Percentiles rank a stretch among this genome's conserved stretches.
These are phyloP conservation scores for Hyphopichia fennica DNA, from an alignment of 1,139 yeast species.

Conservation along the genomic window DNA sequence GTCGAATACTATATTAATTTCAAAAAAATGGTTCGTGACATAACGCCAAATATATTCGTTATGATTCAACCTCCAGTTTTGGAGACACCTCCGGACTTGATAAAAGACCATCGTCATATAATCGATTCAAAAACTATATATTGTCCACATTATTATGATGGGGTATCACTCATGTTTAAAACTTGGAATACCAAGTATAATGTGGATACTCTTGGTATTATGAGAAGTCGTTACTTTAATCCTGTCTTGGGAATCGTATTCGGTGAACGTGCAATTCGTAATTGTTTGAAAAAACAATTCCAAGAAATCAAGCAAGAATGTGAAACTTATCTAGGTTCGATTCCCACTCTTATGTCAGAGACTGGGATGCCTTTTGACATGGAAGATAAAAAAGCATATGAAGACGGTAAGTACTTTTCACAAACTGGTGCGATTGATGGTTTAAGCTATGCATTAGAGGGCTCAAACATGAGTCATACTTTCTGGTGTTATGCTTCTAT, in stretches of 20 bases:
- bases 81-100: conserved; percentile 71
- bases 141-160: conserved; percentile 92
- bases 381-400: conserved; percentile 73
- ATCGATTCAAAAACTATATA: conserved; percentile 68
- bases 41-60: conserved; percentile 50
- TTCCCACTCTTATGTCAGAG: conserved; percentile 82
- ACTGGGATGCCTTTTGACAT: conserved; percentile 98
- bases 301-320: conserved; percentile 65
- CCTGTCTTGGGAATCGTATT: conserved; percentile 78
- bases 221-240: conserved; percentile 71
- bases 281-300: conserved; percentile 68
- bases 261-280: conserved; percentile 78
- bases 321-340: conserved; percentile 51
- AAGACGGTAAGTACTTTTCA: conserved; percentile 60
- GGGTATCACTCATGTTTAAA: conserved; percentile 87
- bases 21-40: conserved; percentile 48
- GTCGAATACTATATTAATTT: conserved; percentile 55
- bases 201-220: conserved; percentile 88
- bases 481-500: conserved; percentile 81
- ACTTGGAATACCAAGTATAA: conserved; percentile 76
- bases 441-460: conserved; percentile 72
- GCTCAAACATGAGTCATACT: conserved; percentile 67
- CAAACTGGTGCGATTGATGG: conserved; percentile 89
- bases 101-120: conserved; percentile 45
- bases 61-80: conserved; percentile 84